Evolutionary conservation across 805 yeast species (phyloP), one percentile per base, ranked within the genome.

Genomic region (Candida multigemmis): DNA sequence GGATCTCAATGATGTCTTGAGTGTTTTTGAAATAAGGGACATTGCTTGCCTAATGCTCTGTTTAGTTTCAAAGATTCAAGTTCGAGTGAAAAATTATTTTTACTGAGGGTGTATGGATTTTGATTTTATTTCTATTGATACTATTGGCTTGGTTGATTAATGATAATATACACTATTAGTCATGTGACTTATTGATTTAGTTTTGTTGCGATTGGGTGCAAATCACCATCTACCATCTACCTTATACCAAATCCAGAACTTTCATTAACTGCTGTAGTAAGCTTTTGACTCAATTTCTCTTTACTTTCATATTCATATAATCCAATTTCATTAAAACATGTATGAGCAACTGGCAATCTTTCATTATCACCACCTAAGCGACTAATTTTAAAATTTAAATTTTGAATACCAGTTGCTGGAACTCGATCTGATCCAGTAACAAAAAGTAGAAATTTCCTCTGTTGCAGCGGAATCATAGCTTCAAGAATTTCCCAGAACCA

Each of bases 401-500:
- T 77, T 16, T 81, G 77, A 16, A 85, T 65, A 0, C 98, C 98
- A 0, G 95, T 83, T 0, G 96, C 94, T 1, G 98, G 97, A 6
- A 91, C 65, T 23, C 96, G 60, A 43, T 85, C 95, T 1, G 94
- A 78, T 0, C 97, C 96, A 0, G 96, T 87, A 3, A 87, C 75
- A 48, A 89, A 89, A 12, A 67, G 60, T 20, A 89, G 53, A 23
- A 89, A 56, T 38, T 68, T 70, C 36, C 74, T 73, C 38, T 82
- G 93, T 16, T 66, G 60, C 4, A 32, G 41, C 19, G 53, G 53
- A 2, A 54, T 44, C 28, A 77, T 47, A 7, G 53, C 41, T n/a
- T 57, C 59, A 38, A 83, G 66, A 46, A 74, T 73, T 11, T 78
- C 76, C 97, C 98, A 89, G 46, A 89, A 84, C 97, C 97, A 91